Base-by-base conservation (phyloP, 495 filamentous ascomycete genomes). In the Daldinia loculata region DNA sequence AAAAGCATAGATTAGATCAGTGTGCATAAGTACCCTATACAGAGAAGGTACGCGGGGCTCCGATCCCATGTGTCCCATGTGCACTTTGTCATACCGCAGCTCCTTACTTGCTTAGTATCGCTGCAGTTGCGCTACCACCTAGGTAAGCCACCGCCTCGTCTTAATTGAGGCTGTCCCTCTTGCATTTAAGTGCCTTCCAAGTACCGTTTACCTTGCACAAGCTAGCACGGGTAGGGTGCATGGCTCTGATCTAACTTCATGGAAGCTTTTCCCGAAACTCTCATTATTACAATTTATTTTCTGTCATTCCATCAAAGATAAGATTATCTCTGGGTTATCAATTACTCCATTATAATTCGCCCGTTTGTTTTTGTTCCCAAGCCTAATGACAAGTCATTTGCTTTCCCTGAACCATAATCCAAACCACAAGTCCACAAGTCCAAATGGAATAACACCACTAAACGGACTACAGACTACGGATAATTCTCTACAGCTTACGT, bases 241-340 rank as follows among this genome's bases (percentile, higher is more conserved):
- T 55, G 55, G 8, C 63, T 56, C 38, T 56, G 56, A 68, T 68
- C 64, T 69, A 73, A 69, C 66, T 66, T 73, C 61, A 63, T 66
- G 38, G 63, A 72, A 61, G 43, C 61, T 50, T 57, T 41, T 65
- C 68, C 72, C 64, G 50, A 67, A 67, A 71, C 56, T 59, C 41
- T 74, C 29, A 22, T 65, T 41, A 70, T 70, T 70, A 70, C 66
- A 50, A 70, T 74, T 74, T 63, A 43, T 70, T 67, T 70, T 70
- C 66, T 74, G 71, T 74, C 71, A 74, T 74, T 70, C 43, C 59
- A 67, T 70, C 62, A 59, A 50, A 77, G 75, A 77, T 77, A 77
- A 75, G 70, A 74, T 76, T 70, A 70, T 66, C 70, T 70, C 61
- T 63, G 32, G 53, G 73, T 75, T 77, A 77, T 77, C 75, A 75